These are phyloP conservation scores for Colletotrichum sp. DNA, from an alignment of 2,329 filamentous ascomycete genomes.

Conservation along the genomic window DNA sequence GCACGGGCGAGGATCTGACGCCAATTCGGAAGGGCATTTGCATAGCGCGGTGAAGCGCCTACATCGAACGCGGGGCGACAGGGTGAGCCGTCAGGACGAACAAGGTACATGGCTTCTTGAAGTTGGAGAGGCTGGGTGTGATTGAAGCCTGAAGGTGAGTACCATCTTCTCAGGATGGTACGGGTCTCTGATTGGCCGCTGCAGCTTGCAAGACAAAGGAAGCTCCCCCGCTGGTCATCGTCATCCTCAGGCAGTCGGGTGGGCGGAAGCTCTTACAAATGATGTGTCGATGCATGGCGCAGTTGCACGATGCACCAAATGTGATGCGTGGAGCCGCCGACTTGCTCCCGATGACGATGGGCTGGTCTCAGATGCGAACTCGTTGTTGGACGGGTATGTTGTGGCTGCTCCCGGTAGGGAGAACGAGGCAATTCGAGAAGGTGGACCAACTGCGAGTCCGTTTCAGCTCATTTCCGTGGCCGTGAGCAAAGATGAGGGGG, in stretches of 20 bases:
- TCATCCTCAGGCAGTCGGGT: no score
- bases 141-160: no score
- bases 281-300: not conserved
- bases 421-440: not conserved
- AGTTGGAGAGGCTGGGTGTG: not conserved
- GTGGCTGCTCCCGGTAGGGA: not conserved
- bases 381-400: not conserved
- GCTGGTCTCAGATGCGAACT: not conserved
- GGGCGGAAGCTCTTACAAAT: no score
- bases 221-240: no score
- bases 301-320: not conserved
- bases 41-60: not conserved
- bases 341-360: not conserved
- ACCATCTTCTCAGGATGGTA: no score
- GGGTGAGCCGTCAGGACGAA: not conserved
- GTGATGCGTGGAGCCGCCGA: not conserved
- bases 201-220: no score
- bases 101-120: not conserved
- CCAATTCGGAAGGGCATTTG: not conserved
- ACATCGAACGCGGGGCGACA: not conserved
- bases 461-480: not conserved
- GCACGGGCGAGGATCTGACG: not conserved
- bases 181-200: no score
- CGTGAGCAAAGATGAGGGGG: not conserved
- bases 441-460: not conserved